Percentiles rank a stretch among this genome's conserved stretches.
Evolutionary conservation across 768 basidiomycete genomes (phyloP).

Genomic region (Leccinum subtestaceum): DNA sequence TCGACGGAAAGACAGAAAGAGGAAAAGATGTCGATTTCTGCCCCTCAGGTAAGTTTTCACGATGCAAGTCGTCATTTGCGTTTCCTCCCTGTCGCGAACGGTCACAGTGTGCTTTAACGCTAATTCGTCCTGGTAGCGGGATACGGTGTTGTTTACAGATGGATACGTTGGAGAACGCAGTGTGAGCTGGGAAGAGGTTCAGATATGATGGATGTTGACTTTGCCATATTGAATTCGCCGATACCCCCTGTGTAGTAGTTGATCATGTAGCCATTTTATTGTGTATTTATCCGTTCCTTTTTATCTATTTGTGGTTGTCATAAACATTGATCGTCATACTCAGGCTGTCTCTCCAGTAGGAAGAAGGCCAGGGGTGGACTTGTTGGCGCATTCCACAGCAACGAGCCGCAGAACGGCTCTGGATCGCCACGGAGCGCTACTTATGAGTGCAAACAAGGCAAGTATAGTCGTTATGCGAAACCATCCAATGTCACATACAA

Average conservation of each 20-base stretch:
- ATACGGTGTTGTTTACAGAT: not conserved
- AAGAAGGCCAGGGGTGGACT: too few species aligned
- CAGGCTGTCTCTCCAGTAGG: too few species aligned
- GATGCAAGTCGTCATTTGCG: not conserved
- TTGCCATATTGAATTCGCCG: not conserved
- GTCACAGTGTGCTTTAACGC: not conserved
- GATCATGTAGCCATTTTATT: not conserved
- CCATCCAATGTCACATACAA: too few species aligned
- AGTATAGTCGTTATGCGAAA: too few species aligned
- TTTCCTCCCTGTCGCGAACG: not conserved
- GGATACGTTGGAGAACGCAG: not conserved
- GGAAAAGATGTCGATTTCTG: not conserved
- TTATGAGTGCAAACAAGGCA: too few species aligned
- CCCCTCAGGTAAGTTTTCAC: not conserved
- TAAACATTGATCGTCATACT: too few species aligned
- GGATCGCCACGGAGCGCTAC: too few species aligned
- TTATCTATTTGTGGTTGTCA: too few species aligned
- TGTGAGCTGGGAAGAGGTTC: not conserved
- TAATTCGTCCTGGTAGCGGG: not conserved
- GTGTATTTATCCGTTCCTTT: too few species aligned
- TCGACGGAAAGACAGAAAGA: not conserved
- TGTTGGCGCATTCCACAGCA: too few species aligned
- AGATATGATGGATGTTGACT: not conserved
- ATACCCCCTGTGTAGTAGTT: not conserved
- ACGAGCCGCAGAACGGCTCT: too few species aligned